These are phyloP conservation scores for Lasiosphaeris hirsuta DNA, from an alignment of 495 filamentous ascomycete genomes.

Conservation along the genomic window DNA sequence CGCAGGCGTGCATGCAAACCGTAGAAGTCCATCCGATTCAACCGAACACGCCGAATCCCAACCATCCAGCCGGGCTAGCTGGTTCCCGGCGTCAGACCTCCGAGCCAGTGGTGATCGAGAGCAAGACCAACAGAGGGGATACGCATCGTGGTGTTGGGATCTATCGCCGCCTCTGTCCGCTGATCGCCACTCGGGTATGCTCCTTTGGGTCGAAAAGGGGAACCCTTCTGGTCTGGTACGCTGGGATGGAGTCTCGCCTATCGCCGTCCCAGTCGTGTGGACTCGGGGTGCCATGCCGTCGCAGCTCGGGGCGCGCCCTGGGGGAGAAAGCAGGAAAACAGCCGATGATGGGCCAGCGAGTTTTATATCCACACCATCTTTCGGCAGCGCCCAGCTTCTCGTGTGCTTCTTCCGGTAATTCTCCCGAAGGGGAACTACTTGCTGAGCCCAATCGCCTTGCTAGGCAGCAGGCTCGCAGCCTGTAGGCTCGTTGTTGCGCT, in stretches of 20 bases:
- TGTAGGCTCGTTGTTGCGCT: neutral
- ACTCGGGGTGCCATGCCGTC: neutral
- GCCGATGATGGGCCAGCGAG: slow-evolving; percentile 2
- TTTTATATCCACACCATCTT: slow-evolving; percentile 12
- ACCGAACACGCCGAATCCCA: neutral
- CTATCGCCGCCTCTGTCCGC: too few relatives aligned
- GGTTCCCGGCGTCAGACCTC: neutral
- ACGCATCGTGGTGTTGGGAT: too few relatives aligned
- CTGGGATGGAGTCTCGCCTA: slow-evolving; percentile 4
- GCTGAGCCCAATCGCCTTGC: slow-evolving; percentile 8
- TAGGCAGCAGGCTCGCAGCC: neutral
- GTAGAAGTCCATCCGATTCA: neutral
- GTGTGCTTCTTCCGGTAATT: slow-evolving; percentile 6
- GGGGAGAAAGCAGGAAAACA: neutral
- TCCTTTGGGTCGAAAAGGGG: neutral
- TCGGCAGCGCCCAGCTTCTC: slow-evolving; percentile 3
- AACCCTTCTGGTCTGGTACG: neutral
- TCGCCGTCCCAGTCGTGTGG: slow-evolving; percentile 4
- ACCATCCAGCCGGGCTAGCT: neutral
- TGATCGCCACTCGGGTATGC: neutral
- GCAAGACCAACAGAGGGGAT: neutral
- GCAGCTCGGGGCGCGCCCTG: neutral
- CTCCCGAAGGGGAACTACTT: neutral
- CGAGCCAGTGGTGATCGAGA: neutral
- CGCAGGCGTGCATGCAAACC: too few relatives aligned